Base-by-base conservation (phyloP, 768 basidiomycete genomes). In the Leccinum obscurum region DNA sequence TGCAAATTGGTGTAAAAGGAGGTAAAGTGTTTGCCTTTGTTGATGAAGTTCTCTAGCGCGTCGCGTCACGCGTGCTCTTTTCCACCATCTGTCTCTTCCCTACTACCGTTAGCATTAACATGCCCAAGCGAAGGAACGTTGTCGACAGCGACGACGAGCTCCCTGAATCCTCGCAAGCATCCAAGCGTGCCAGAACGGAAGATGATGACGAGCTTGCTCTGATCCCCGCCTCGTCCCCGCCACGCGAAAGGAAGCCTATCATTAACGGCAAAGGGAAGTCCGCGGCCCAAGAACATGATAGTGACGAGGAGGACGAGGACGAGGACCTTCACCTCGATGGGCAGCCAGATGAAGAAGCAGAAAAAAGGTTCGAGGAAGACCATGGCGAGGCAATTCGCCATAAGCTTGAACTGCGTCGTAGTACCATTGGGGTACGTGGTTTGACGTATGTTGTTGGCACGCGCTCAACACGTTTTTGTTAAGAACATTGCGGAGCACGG, bases 401-500 rank as follows among this genome's bases (percentile, higher is more conserved):
- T 24, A 79, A 78, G 50, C 75, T 90, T 44, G 81, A 84, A 64
- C 78, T 65, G 34, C 77, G 72, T 62, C 73, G 68, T 55, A 76
- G 72, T 59, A 77, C 65, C 71, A 77, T 70, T 64, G 80, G 65
- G 74, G 78, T 66, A 70, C 72, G 56, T 80, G 76, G 22, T 85
- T 85, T 13, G 84, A 83, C 65, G 57, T 82, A 73, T 61, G 7
- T 26, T 32, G 15, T 50, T 15, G n/a, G n/a, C 28, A 56, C 6
- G 24, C 52, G 10, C n/a, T 22, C 60, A 55, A 28, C 54, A 4
- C n/a, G 58, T 0, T 52, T 15, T 51, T 9, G 28, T 48, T 3
- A 64, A 96, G 94, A 83, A 80, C 14, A 80, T 92, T 51, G 92
- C 95, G 6, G 89, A 95, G 54, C 84, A 88, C 66, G 96, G 95